Evolutionary conservation across 2,329 filamentous ascomycete genomes (phyloP), one percentile per base, ranked within the genome.

Genomic region (Penicillium sclerotiorum): DNA sequence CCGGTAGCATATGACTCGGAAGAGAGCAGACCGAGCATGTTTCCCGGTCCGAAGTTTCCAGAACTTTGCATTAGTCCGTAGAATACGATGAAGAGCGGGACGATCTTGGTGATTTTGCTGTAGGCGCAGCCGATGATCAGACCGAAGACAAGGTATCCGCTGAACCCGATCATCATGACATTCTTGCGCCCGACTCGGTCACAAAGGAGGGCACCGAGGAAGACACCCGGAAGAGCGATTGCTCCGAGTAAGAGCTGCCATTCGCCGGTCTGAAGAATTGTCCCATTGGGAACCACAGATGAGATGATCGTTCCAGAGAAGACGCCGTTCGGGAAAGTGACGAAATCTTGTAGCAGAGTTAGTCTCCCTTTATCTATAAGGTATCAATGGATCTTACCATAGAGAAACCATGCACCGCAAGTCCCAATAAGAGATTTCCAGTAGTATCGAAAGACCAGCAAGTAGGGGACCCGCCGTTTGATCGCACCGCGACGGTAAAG

Each of bases 391-490:
- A 23, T 47, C 21, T 22, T 55, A 63, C 64, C 59, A 71, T 79
- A 79, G 11, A 82, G 71, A 61, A 82, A 82, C 78, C 79, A 83
- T 42, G 80, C 80, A 8, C 78, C 73, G 47, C 74, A 79, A 8
- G 80, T 81, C 8, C 81, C 79, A 25, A 79, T 66, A 9, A 84
- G 64, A 2, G 74, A 67, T 57, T 74, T 78, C 80, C 80, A 83
- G 65, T 83, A 83, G 60, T 76, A 82, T 17, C 70, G 71, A 8
- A 80, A 30, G 5, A 81, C 72, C 0, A 83, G 69, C 1, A 62
- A 56, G 53, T 83, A 80, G 0, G 80, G 78, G 0, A 83, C 75
- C 7, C 65, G 64, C 17, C 61, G 67, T 58, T 82, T 80, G 64
- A 82, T 83, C 0, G 80, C 80, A 4, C 78, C 77, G 2, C 76